Evolutionary conservation across 2,329 filamentous ascomycete genomes (phyloP).

Genomic region (Ambrosiella beaveri): DNA sequence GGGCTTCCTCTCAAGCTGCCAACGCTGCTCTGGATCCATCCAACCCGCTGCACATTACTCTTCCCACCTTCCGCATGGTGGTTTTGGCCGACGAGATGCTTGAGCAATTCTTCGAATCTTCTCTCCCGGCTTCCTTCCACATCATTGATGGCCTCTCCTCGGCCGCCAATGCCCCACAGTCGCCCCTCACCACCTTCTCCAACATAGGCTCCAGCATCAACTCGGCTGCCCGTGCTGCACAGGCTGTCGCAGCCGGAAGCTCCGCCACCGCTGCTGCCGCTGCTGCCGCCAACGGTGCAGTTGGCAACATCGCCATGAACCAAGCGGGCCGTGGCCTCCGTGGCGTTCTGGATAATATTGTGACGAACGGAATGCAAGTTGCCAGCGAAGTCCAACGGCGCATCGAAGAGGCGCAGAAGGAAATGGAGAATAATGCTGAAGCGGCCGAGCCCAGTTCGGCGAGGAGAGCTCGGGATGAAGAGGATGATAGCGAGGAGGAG

Average conservation of each 20-base stretch:
- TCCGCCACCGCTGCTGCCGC: constrained; percentile 14
- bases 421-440: constrained; percentile 64
- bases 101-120: constrained; percentile 93
- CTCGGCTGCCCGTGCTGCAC: constrained; percentile 17
- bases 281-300: neutral
- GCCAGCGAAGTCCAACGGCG: constrained; percentile 78
- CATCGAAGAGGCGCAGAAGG: constrained; percentile 90
- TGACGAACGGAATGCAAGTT: constrained; percentile 91
- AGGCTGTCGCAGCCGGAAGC: constrained; percentile 10
- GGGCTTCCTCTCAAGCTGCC: constrained; percentile 55
- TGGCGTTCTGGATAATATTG: constrained; percentile 91
- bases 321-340: constrained; percentile 56
- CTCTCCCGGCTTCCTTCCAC: constrained; percentile 84
- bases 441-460: constrained; percentile 35
- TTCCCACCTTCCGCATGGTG: constrained; percentile 97
- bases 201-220: constrained; percentile 40
- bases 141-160: constrained; percentile 47
- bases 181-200: constrained; percentile 72
- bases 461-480: constrained; percentile 23
- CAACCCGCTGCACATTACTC: constrained; percentile 83
- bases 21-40: constrained; percentile 85
- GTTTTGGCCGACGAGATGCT: constrained; percentile 88
- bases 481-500: constrained; percentile 41
- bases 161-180: constrained; percentile 21
- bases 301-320: constrained; percentile 21